phyloP scores from a whole-genome alignment of 768 basidiomycete species.

The Tricholomella constricta region DNA sequence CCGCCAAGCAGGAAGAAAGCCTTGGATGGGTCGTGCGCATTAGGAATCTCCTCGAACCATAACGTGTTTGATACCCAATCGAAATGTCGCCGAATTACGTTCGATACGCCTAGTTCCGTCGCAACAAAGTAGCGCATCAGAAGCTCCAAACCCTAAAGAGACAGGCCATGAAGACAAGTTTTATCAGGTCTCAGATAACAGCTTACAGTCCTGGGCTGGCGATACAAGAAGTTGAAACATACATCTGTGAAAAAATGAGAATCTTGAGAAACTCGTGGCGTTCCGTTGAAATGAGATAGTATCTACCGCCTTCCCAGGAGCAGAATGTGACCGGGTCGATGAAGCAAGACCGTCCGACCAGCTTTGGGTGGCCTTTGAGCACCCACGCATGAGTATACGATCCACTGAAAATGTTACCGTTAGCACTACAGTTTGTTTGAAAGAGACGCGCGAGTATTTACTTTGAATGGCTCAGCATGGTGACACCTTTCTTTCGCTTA shows the following conservation, averaged over 20 bases:
- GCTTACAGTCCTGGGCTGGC: conserved; percentile 59
- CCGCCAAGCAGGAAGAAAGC: conserved; percentile 82
- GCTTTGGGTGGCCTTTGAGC: conserved; percentile 71
- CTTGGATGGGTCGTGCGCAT: conserved; percentile 66
- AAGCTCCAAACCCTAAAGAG: conserved; percentile 69
- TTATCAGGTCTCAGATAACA: conserved; percentile 22
- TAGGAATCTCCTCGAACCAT: conserved; percentile 89
- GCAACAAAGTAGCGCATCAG: conserved; percentile 88
- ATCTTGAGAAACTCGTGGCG: too few species aligned
- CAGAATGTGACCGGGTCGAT: conserved; percentile 91
- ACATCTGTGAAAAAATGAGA: conserved; percentile 55
- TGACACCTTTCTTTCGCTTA: conserved; percentile 53
- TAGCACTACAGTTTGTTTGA: not conserved
- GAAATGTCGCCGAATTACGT: conserved; percentile 81
- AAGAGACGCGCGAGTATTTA: conserved; percentile 32
- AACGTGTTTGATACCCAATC: conserved; percentile 88
- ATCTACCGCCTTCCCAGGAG: conserved; percentile 89
- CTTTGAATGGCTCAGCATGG: conserved; percentile 89
- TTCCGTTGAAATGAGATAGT: not conserved
- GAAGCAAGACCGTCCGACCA: conserved; percentile 79
- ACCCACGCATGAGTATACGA: conserved; percentile 90
- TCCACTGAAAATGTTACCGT: conserved; percentile 45
- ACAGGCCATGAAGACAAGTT: conserved; percentile 4
- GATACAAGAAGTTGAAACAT: conserved; percentile 90
- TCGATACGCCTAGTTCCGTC: conserved; percentile 84